Evolutionary conservation across 176 grass and related monocot genomes (phyloP).

Genomic region (Echinochloa phyllopogon): DNA sequence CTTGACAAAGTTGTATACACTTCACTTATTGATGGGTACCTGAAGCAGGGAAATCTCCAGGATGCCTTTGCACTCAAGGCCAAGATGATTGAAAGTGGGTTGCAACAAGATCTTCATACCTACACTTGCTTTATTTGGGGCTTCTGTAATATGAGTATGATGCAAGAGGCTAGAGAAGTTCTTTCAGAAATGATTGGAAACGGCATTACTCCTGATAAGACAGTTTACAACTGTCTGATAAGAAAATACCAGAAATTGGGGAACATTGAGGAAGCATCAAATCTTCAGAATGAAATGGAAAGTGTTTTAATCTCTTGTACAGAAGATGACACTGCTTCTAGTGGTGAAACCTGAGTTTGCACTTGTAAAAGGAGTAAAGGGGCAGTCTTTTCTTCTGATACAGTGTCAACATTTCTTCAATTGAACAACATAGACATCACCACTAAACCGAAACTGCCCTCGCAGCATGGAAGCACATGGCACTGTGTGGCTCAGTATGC

Average conservation of each 20-base stretch:
- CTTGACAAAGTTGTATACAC: slow-evolving; percentile 87
- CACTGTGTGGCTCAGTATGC: not conserved
- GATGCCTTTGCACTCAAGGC: slow-evolving; percentile 73
- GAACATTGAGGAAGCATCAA: slow-evolving; percentile 61
- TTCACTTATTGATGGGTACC: slow-evolving; percentile 83
- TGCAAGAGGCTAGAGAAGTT: slow-evolving; percentile 78
- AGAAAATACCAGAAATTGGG: slow-evolving; percentile 78
- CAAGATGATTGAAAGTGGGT: slow-evolving; percentile 79
- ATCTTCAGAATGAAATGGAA: slow-evolving; percentile 80
- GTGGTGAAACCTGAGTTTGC: slow-evolving; percentile 35
- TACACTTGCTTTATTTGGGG: slow-evolving; percentile 90
- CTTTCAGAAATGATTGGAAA: slow-evolving; percentile 78
- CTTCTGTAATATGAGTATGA: slow-evolving; percentile 79
- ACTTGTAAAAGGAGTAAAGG: slow-evolving; percentile 16
- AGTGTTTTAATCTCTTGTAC: slow-evolving; percentile 50
- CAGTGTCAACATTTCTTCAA: not conserved
- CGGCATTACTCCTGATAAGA: slow-evolving; percentile 78
- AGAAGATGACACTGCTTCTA: slow-evolving; percentile 41
- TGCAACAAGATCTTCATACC: slow-evolving; percentile 79
- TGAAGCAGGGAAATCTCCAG: slow-evolving; percentile 77
- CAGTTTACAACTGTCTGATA: slow-evolving; percentile 82
- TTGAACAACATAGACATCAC: slow-evolving; percentile 4
- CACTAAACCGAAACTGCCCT: slow-evolving; percentile 9
- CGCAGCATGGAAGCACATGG: slow-evolving; percentile 12
- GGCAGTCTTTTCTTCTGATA: not conserved